These are phyloP conservation scores for Plantago coronopus DNA, from an alignment of 305 asterid species.

Conservation along the genomic window DNA sequence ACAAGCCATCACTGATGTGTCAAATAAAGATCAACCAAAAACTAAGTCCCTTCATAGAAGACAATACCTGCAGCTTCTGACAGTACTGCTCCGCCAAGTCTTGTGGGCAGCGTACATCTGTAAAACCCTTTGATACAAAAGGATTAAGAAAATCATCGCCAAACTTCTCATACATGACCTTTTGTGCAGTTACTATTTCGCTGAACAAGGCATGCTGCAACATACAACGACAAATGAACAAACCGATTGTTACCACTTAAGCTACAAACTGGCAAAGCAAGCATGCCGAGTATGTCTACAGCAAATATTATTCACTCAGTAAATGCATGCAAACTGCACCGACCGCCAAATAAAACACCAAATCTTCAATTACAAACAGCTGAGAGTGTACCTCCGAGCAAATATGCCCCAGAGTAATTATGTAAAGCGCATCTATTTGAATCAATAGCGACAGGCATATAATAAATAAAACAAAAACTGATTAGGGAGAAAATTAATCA, in stretches of 20 bases:
- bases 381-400: too few relatives aligned
- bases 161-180: conserved; percentile 83
- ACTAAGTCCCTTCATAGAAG: not conserved
- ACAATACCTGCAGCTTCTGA: conserved; percentile 77
- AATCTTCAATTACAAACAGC: too few relatives aligned
- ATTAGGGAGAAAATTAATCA: too few relatives aligned
- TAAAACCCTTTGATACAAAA: conserved; percentile 69
- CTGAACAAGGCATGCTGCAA: conserved; percentile 67
- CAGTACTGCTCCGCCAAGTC: conserved; percentile 82
- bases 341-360: not conserved
- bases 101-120: conserved; percentile 65
- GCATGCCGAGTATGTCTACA: not conserved
- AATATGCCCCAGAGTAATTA: too few relatives aligned
- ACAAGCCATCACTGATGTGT: too few relatives aligned
- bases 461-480: too few relatives aligned
- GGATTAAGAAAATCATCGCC: conserved; percentile 72
- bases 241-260: conserved; percentile 7
- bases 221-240: conserved; percentile 10
- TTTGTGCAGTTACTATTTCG: conserved; percentile 85
- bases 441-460: too few relatives aligned
- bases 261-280: not conserved
- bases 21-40: not conserved
- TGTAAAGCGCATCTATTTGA: too few relatives aligned
- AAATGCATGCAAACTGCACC: not conserved
- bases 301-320: not conserved